These are phyloP conservation scores for Ophiostoma tasmaniense DNA, from an alignment of 2,329 filamentous ascomycete species.

Conservation along the genomic window DNA sequence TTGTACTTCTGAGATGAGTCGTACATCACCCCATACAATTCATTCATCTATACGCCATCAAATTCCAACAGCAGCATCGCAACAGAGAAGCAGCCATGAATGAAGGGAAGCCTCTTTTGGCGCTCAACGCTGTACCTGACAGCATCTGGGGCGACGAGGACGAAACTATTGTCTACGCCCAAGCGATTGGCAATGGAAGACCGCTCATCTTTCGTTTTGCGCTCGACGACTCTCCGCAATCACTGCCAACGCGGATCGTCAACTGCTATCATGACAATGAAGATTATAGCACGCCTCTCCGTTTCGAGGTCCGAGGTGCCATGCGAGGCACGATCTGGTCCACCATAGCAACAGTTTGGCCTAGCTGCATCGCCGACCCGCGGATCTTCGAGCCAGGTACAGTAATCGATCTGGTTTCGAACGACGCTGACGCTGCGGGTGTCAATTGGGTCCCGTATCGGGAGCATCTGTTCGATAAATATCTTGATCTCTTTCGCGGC, in stretches of 20 bases:
- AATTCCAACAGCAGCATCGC: no score
- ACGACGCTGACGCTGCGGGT: background rate
- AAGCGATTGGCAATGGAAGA: background rate
- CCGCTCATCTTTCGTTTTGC: constrained; percentile 1
- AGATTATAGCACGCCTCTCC: background rate
- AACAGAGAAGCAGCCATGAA: no score
- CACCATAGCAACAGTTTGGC: constrained; percentile 1
- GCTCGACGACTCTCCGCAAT: background rate
- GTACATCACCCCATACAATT: no score
- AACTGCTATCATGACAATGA: background rate
- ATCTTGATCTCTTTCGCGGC: constrained; percentile 3
- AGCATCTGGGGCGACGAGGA: constrained; percentile 1
- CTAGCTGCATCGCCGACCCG: background rate
- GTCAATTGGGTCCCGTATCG: constrained; percentile 5
- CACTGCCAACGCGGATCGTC: background rate
- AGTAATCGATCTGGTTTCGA: background rate
- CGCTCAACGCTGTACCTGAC: constrained; percentile 23
- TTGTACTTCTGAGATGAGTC: no score
- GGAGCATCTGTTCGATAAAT: constrained; percentile 1
- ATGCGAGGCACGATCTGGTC: background rate
- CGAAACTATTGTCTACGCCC: constrained; percentile 5
- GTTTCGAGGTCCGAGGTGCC: background rate
- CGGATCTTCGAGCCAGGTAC: background rate
- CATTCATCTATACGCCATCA: no score
- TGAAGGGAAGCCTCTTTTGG: constrained; percentile 10